phyloP scores from a whole-genome alignment of 164 flowering plant species.

The Akebia trifoliata region DNA sequence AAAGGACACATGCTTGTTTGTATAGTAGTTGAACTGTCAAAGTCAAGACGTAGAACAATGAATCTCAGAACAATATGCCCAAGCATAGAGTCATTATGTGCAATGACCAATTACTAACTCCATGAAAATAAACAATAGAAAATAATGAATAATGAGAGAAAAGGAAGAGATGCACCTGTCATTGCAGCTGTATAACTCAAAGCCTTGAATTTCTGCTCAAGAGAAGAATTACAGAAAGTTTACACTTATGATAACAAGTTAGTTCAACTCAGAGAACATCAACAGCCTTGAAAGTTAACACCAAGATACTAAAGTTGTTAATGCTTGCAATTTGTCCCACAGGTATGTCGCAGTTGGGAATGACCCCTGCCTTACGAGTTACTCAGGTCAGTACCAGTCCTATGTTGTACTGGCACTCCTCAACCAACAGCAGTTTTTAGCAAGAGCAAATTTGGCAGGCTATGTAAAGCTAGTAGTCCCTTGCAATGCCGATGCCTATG shows the following conservation, averaged over 20 bases:
- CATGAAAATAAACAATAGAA: not conserved
- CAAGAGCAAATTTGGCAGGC: too few relatives aligned
- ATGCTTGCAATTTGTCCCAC: too few relatives aligned
- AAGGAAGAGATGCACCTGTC: conserved; percentile 37
- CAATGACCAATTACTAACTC: not conserved
- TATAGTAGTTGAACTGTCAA: not conserved
- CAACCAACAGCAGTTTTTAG: too few relatives aligned
- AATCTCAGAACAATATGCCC: not conserved
- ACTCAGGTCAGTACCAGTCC: too few relatives aligned
- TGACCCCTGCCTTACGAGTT: too few relatives aligned
- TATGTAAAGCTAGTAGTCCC: too few relatives aligned
- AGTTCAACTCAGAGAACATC: not conserved
- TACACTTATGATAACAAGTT: not conserved
- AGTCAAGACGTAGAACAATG: not conserved
- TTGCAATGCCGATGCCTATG: too few relatives aligned
- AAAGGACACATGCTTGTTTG: not conserved
- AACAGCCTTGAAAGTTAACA: not conserved
- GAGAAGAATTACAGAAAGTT: not conserved
- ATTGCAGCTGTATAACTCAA: conserved; percentile 42
- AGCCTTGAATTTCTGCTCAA: conserved; percentile 58
- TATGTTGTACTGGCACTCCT: too few relatives aligned
- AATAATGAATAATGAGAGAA: not conserved
- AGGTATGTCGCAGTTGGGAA: too few relatives aligned
- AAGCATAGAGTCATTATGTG: not conserved
- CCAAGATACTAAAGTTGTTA: too few relatives aligned